Evolutionary conservation across 139 green algal species (phyloP), one percentile per base, ranked within the genome.

Genomic region (Chlamydomonas eustigma): DNA sequence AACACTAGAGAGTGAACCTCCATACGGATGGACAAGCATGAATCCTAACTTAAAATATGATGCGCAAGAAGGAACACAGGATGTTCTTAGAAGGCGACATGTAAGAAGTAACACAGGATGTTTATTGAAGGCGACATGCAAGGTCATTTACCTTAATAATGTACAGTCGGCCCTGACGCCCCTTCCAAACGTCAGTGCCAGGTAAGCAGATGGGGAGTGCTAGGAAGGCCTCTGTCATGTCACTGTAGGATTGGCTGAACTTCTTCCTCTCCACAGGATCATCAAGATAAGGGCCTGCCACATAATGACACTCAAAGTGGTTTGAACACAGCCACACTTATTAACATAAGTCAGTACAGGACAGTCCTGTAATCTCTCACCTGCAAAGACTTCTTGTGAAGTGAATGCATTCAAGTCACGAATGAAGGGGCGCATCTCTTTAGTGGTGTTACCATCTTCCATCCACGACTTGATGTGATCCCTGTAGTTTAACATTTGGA

Each of bases 181-280:
- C 92, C 78, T 94, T 86, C 89, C 89, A 97, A 44, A 97, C 92
- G 0, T 81, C 84, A 22, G 88, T 95, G 75, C 92, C 92, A 0
- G 92, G 92, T 39, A 97, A 75, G 83, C 88, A 91, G 3, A 97
- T 33, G 8, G 92, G 92, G 67, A 95, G 87, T 30, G 92, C 87
- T 70, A 94, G 83, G 78, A 94, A 92, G 44, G 80, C 90, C 31
- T 90, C 82, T 3, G 89, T 95, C 86, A 97, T 96, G 71, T 84
- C 79, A 3, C 38, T 65, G 85, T 95, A 97, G 39, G 84, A 77
- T 2, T 83, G 32, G 22, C 39, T 79, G 79, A 97, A 96, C 79
- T 90, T 84, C 1, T 52, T 58, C 22, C 79, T 76, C 67, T 79
- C 78, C 39, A 78, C 77, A 0, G 78, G 73, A 79, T 90, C 81